phyloP scores from a whole-genome alignment of 1,139 yeast genomes.

The Pichia sp. region DNA sequence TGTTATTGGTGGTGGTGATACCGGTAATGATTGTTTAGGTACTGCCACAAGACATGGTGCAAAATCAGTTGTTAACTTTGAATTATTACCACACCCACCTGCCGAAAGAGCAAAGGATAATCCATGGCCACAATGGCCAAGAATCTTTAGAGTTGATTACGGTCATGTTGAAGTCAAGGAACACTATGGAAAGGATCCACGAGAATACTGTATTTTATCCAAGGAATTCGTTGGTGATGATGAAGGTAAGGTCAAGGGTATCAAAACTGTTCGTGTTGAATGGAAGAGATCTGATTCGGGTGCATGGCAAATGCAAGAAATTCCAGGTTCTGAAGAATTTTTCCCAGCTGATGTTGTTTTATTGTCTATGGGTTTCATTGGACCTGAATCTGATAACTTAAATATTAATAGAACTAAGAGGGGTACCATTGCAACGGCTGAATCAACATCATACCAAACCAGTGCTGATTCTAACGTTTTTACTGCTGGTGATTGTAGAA shows the following conservation, averaged over 20 bases:
- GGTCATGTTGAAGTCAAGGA: constrained; percentile 95
- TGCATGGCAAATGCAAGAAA: constrained; percentile 98
- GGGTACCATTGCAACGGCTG: constrained; percentile 74
- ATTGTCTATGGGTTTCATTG: constrained; percentile 95
- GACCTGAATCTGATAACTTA: constrained; percentile 84
- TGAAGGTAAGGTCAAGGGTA: constrained; percentile 87
- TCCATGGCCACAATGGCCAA: constrained; percentile 99
- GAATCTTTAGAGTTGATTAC: constrained; percentile 94
- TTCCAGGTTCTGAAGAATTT: constrained; percentile 88
- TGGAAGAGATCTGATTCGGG: constrained; percentile 96
- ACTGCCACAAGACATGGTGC: constrained; percentile 98
- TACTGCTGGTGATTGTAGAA: constrained; percentile 98
- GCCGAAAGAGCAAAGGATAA: constrained; percentile 82
- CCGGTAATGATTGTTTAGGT: constrained; percentile 98
- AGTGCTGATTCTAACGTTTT: constrained; percentile 59
- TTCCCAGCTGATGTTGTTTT: constrained; percentile 94
- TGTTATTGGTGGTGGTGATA: constrained; percentile 99
- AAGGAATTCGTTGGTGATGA: constrained; percentile 95
- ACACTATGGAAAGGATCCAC: constrained; percentile 95
- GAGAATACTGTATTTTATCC: constrained; percentile 91
- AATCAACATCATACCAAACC: constrained; percentile 67
- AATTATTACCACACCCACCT: constrained; percentile 89
- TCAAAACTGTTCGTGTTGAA: constrained; percentile 93
- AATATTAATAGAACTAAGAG: constrained; percentile 70
- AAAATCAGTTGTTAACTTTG: constrained; percentile 90